phyloP scores from a whole-genome alignment of 257 asterid species.

The Scutellaria galericulata region DNA sequence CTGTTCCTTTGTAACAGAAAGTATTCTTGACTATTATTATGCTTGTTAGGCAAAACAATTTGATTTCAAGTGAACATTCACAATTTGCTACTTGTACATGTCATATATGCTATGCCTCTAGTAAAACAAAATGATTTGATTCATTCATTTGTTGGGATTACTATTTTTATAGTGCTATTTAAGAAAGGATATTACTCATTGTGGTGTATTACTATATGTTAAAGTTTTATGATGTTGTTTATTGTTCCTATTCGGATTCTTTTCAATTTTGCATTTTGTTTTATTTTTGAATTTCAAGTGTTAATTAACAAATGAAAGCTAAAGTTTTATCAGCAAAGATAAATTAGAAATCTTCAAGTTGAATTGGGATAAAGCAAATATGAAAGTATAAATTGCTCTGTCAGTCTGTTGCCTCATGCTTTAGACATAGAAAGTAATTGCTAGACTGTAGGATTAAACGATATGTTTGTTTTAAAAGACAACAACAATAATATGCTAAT shows the following conservation, averaged over 20 bases:
- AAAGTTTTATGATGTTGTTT: neutral
- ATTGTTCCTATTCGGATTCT: neutral
- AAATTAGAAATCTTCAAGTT: neutral
- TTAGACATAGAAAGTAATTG: neutral
- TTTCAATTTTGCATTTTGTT: neutral
- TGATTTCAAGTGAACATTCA: conserved; percentile 16
- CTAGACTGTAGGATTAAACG: neutral
- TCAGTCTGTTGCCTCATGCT: neutral
- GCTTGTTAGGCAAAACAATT: conserved; percentile 17
- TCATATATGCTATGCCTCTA: neutral
- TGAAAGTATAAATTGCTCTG: neutral
- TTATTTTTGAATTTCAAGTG: neutral
- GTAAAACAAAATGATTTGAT: neutral
- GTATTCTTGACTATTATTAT: conserved; percentile 22
- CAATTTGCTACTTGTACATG: conserved; percentile 1
- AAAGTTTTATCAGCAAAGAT: neutral
- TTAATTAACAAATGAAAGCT: conserved; percentile 7
- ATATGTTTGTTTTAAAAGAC: neutral
- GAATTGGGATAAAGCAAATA: conserved; percentile 8
- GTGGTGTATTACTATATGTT: neutral
- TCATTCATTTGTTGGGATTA: neutral
- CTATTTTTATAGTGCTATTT: neutral
- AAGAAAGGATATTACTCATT: neutral
- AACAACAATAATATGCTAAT: neutral
- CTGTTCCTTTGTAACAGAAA: conserved; percentile 19